A percentile compares a stretch with the other conserved stretches of the same genome.
These are phyloP conservation scores for Botryosphaeria dothidea DNA, from an alignment of 2,329 filamentous ascomycete species.

Conservation along the genomic window DNA sequence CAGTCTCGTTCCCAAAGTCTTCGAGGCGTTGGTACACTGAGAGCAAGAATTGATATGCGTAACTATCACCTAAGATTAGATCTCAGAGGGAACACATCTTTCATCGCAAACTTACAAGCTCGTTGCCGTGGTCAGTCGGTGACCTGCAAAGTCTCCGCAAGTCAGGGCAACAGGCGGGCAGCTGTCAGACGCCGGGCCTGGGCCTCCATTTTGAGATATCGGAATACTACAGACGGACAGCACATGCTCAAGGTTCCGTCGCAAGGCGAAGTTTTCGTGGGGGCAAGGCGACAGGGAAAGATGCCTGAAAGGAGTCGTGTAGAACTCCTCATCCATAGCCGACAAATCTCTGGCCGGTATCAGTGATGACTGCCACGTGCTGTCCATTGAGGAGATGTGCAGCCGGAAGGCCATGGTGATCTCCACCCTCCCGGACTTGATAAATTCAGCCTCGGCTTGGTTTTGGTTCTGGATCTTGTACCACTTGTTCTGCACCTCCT, in stretches of 20 bases:
- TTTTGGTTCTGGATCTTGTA: conserved; percentile 3
- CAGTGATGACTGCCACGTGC: background rate
- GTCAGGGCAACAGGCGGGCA: conserved; percentile 18
- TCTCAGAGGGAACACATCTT: background rate
- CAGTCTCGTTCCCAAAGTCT: background rate
- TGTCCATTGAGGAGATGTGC: background rate
- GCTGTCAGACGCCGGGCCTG: too few relatives aligned
- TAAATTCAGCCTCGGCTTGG: background rate
- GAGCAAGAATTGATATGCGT: background rate
- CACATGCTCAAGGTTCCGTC: conserved; percentile 22
- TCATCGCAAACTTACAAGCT: conserved; percentile 11
- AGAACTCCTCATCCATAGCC: background rate
- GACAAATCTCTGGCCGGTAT: background rate
- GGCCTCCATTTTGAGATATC: background rate
- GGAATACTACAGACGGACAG: conserved; percentile 22
- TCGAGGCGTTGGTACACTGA: background rate
- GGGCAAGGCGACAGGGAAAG: background rate
- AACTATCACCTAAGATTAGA: background rate
- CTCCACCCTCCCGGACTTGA: background rate
- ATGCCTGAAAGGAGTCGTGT: background rate
- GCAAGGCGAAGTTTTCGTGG: conserved; percentile 16
- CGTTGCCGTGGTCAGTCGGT: conserved; percentile 17
- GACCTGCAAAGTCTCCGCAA: conserved; percentile 23
- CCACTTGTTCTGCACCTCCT: conserved; percentile 8
- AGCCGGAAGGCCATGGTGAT: conserved; percentile 12